phyloP scores from a whole-genome alignment of 495 filamentous ascomycete genomes.

The Bathelium albidoporum region DNA sequence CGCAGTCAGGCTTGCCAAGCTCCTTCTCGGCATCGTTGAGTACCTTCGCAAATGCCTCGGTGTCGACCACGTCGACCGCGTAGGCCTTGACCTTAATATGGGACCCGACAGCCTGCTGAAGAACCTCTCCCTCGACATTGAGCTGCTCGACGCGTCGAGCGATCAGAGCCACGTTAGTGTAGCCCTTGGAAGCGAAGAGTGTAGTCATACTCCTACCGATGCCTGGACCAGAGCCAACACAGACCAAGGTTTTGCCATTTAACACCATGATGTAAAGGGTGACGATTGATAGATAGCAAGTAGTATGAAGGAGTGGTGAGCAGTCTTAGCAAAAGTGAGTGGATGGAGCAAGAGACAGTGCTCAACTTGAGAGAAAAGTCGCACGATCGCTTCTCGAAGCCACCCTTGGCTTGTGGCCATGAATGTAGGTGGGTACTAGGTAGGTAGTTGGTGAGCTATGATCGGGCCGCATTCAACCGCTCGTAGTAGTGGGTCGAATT shows the following conservation, averaged over 20 bases:
- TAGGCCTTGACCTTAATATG: constrained; percentile 20
- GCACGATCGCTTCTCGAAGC: not conserved
- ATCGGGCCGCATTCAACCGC: not conserved
- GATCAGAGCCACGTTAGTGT: constrained; percentile 20
- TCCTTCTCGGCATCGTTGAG: constrained; percentile 14
- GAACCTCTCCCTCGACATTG: constrained; percentile 10
- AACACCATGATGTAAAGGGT: not conserved
- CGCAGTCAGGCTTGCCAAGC: constrained; percentile 18
- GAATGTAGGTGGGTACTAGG: too few relatives aligned
- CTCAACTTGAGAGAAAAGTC: not conserved
- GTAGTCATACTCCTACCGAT: constrained; percentile 14
- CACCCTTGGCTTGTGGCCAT: too few relatives aligned
- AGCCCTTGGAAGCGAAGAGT: constrained; percentile 17
- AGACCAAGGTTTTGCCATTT: constrained; percentile 15
- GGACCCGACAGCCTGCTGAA: constrained; percentile 18
- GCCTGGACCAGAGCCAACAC: constrained; percentile 18
- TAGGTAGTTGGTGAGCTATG: not conserved
- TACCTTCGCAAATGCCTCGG: constrained; percentile 10
- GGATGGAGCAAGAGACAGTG: not conserved
- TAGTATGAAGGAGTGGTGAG: not conserved
- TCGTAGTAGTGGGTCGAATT: not conserved
- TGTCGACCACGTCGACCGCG: constrained; percentile 15
- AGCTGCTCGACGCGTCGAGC: constrained; percentile 9
- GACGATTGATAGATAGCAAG: not conserved
- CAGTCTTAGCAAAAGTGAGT: not conserved